These are phyloP conservation scores for Pseudotulostoma volvatum DNA, from an alignment of 495 filamentous ascomycete genomes.

Conservation along the genomic window DNA sequence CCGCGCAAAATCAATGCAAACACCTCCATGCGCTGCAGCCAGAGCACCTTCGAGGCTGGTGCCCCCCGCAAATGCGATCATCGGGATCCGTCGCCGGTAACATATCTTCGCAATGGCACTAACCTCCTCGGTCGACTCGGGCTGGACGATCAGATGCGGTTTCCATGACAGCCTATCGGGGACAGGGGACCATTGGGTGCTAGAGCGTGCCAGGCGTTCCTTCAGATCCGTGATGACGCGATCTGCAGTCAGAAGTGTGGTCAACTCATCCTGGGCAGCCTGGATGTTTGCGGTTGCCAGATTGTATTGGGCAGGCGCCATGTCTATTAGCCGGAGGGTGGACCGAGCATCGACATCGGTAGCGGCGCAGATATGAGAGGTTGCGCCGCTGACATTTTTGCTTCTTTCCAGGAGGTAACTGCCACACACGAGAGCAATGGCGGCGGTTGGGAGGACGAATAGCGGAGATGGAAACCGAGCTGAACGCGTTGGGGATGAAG, in stretches of 20 bases:
- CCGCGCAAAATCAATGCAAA: constrained; percentile 73
- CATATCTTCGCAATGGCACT: constrained; percentile 66
- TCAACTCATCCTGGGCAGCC: neutral
- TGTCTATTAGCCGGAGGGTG: neutral
- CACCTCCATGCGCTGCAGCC: constrained; percentile 65
- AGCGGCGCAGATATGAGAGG: too few species aligned
- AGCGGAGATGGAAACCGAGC: too few species aligned
- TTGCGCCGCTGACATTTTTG: too few species aligned
- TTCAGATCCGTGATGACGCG: neutral
- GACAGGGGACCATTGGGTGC: neutral
- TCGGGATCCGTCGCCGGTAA: constrained; percentile 66
- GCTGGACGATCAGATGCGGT: constrained; percentile 42
- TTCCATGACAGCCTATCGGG: neutral
- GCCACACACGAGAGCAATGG: too few species aligned
- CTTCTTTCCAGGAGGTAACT: too few species aligned
- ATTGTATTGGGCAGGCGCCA: neutral
- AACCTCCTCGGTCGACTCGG: constrained; percentile 64
- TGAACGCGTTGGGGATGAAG: too few species aligned
- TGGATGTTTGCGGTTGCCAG: neutral
- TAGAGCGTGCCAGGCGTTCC: neutral
- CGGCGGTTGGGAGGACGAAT: too few species aligned
- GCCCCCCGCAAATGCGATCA: constrained; percentile 73
- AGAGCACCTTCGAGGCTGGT: constrained; percentile 83
- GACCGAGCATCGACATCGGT: neutral
- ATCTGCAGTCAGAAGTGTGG: neutral